Percentiles rank a stretch among this genome's conserved stretches.
phyloP scores from a whole-genome alignment of 202 grass and related monocot genomes.

The Setaria viridis region DNA sequence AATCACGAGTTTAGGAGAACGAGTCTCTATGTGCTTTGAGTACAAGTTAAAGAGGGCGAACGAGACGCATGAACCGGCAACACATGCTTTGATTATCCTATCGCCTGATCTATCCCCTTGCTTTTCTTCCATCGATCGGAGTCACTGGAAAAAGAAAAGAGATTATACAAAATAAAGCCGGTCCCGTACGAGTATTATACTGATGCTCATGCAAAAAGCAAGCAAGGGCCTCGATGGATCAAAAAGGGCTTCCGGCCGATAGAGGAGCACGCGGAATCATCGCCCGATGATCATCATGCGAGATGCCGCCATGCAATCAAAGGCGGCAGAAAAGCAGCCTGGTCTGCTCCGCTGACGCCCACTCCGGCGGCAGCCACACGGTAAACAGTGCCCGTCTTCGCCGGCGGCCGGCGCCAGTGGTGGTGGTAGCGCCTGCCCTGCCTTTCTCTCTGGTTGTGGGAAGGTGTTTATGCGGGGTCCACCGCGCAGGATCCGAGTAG shows the following conservation, averaged over 20 bases:
- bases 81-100: neutral
- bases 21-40: too few species aligned
- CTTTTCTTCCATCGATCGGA: constrained; percentile 7
- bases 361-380: constrained; percentile 6
- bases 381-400: constrained; percentile 3
- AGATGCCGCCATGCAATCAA: constrained; percentile 15
- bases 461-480: too few species aligned
- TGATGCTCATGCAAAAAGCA: too few species aligned
- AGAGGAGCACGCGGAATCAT: constrained; percentile 27
- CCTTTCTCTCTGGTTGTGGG: neutral
- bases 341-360: neutral
- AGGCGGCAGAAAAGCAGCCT: neutral
- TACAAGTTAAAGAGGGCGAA: too few species aligned
- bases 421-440: neutral
- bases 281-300: constrained; percentile 5
- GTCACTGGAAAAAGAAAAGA: neutral
- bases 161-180: neutral
- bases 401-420: neutral
- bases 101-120: neutral
- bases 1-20: too few species aligned
- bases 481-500: constrained; percentile 7
- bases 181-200: neutral
- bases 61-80: too few species aligned
- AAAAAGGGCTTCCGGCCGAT: neutral
- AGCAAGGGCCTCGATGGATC: neutral